Base-by-base conservation (phyloP, 768 basidiomycete species). In the Leccinum truebloodii region DNA sequence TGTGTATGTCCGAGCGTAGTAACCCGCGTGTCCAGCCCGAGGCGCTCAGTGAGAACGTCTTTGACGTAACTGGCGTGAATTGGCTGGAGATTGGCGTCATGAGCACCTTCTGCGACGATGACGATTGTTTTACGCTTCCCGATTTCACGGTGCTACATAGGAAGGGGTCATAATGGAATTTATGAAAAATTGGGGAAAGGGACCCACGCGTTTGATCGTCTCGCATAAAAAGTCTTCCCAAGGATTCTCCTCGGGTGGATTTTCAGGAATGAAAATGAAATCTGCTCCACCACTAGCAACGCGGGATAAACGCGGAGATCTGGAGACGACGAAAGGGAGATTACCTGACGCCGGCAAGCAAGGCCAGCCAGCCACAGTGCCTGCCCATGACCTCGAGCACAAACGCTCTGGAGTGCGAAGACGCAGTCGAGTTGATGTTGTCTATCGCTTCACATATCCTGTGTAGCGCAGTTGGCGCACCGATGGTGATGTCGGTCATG, bases 331-430 rank as follows among this genome's bases (percentile, higher is more conserved):
- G 7, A 6, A 16, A 41, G 4, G 16, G 35, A 4, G 78, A 85
- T 60, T 68, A 91, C 88, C 91, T 92, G 54, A 98, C 89, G 62
- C 91, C 95, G 12, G 95, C 97, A 69, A 95, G 81, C 24, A 98
- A 80, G 3, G 97, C 95, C 18, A 98, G 80, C 97, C 97, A 99
- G n/a, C 97, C 97, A 75, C 97, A 98, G 72, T 98, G 93, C 58
- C 96, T 80, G n/a, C 97, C 97, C 97, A 98, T 99, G 56, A 98
- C 97, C 75, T 98, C 97, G 44, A 99, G 82, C 46, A 99, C 95
- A 74, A 99, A 99, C 0, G 97, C 97, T 59, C 97, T 85, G 30
- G 95, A 98, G 75, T 99, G 97, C 58, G 94, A 96, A 63, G 84
- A 84, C 7, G 97, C 97, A 8, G 97, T 98, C 5, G 95, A 95